Conservation (phyloP, 2,329 filamentous ascomycete species). For the Penicillium sp. region DNA sequence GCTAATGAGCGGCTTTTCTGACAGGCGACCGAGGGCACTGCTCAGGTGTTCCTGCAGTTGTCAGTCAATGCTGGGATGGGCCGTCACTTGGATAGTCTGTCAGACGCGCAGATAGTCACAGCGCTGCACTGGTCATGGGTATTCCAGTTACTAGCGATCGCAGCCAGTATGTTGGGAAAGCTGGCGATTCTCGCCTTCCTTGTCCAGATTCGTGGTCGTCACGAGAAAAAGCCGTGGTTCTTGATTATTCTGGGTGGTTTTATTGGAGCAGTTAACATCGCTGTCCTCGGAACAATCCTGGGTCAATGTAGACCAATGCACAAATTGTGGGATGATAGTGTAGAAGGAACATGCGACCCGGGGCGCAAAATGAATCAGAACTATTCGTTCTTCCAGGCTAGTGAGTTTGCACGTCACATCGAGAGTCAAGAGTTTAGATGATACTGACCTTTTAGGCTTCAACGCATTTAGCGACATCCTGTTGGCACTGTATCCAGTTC, state of each 20-base stretch:
- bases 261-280: slow-evolving; percentile 18
- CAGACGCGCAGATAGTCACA: slow-evolving; percentile 1
- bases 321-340: slow-evolving; percentile 18
- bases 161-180: slow-evolving; percentile 20
- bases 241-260: slow-evolving; percentile 17
- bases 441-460: slow-evolving; percentile 8
- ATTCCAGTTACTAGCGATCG: slow-evolving; percentile 21
- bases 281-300: slow-evolving; percentile 15
- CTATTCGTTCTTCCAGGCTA: slow-evolving; percentile 20
- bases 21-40: slow-evolving; percentile 5
- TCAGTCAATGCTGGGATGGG: slow-evolving; percentile 18
- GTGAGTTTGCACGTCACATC: slow-evolving; percentile 2
- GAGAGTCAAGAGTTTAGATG: no score
- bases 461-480: slow-evolving; percentile 16
- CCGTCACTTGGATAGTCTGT: slow-evolving; percentile 11
- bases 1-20: neutral
- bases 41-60: slow-evolving; percentile 16
- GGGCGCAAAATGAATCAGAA: slow-evolving; percentile 11
- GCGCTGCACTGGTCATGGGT: slow-evolving; percentile 22
- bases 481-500: slow-evolving; percentile 21
- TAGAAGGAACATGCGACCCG: slow-evolving; percentile 15
- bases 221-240: slow-evolving; percentile 16
- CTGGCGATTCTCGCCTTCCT: slow-evolving; percentile 23
- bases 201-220: slow-evolving; percentile 20
- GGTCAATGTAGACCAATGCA: slow-evolving; percentile 18